These are phyloP conservation scores for Physcomitrellopsis africana DNA, from an alignment of 225 moss, liverwort and hornwort genomes.

Conservation along the genomic window DNA sequence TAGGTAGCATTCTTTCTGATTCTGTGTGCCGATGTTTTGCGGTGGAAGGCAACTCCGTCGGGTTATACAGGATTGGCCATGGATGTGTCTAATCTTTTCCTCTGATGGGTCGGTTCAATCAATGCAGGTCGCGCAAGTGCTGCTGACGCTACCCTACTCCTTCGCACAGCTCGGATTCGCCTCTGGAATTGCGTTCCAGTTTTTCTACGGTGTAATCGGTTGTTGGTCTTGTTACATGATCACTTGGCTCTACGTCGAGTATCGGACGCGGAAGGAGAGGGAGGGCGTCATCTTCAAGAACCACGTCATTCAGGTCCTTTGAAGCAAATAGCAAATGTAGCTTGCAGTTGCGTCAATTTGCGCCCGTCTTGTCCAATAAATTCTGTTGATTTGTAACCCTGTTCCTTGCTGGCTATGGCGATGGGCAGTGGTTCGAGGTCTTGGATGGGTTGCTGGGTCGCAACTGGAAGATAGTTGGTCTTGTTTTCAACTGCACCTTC, in stretches of 20 bases:
- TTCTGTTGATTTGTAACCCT: no score
- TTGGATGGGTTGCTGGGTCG: conserved; percentile 83
- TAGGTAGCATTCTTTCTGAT: no score
- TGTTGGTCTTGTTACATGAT: conserved; percentile 98
- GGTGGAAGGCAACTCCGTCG: no score
- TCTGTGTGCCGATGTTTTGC: no score
- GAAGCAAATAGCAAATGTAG: no score
- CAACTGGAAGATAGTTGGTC: conserved; percentile 69
- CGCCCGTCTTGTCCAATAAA: no score
- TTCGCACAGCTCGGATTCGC: conserved; percentile 85
- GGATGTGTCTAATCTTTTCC: no score
- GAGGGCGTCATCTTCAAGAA: conserved; percentile 91
- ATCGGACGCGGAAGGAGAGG: conserved; percentile 81
- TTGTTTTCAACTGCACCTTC: conserved; percentile 84
- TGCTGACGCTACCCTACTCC: conserved; percentile 88
- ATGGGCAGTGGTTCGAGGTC: conserved; percentile 90
- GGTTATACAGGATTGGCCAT: no score
- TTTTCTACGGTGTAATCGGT: conserved; percentile 84
- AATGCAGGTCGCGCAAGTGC: conserved; percentile 91
- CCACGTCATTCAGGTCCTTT: conserved; percentile 80
- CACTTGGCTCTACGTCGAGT: conserved; percentile 85
- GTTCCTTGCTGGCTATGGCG: background rate
- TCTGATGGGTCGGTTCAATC: no score
- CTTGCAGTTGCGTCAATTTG: no score
- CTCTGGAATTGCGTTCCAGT: conserved; percentile 79